Percentiles rank a stretch among this genome's conserved stretches.
These are phyloP conservation scores for Colletotrichum higginsianum DNA, from an alignment of 2,329 filamentous ascomycete species.

Conservation along the genomic window DNA sequence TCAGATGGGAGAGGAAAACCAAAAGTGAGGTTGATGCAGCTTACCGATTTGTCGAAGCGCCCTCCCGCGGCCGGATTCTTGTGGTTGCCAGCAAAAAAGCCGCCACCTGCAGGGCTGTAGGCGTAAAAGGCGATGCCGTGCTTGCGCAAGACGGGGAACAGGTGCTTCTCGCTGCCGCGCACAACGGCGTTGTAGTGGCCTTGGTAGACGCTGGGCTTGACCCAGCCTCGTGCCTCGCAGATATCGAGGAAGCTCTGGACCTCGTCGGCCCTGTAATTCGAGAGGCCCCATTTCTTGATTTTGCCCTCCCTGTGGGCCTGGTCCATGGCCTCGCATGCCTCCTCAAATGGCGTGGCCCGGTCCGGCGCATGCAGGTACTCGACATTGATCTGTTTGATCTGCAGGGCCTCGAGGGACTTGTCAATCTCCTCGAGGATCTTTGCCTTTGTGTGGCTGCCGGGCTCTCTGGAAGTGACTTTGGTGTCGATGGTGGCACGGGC, in stretches of 20 bases:
- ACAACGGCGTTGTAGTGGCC: slow-evolving; percentile 9
- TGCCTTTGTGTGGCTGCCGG: background rate
- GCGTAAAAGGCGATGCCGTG: background rate
- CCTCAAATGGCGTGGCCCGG: background rate
- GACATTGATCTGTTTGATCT: background rate
- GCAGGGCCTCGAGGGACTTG: background rate
- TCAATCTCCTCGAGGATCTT: background rate
- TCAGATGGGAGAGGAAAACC: no score
- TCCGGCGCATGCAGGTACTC: slow-evolving; percentile 3
- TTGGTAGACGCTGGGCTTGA: slow-evolving; percentile 4
- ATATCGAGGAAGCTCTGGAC: slow-evolving; percentile 3
- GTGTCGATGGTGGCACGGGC: slow-evolving; percentile 2
- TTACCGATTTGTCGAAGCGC: no score
- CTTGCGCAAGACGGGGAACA: slow-evolving; percentile 6
- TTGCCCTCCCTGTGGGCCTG: background rate
- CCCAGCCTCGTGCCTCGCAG: background rate
- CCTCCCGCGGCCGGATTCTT: no score
- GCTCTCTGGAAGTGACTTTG: background rate
- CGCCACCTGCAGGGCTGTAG: background rate
- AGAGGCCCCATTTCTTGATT: background rate
- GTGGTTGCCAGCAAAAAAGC: no score
- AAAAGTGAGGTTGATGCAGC: no score
- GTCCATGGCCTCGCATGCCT: background rate
- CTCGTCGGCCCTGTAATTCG: slow-evolving; percentile 3
- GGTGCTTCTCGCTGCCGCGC: background rate